Evolutionary conservation across 2,329 filamentous ascomycete species (phyloP), one percentile per base, ranked within the genome.

Genomic region (Myrmaecium sp.): DNA sequence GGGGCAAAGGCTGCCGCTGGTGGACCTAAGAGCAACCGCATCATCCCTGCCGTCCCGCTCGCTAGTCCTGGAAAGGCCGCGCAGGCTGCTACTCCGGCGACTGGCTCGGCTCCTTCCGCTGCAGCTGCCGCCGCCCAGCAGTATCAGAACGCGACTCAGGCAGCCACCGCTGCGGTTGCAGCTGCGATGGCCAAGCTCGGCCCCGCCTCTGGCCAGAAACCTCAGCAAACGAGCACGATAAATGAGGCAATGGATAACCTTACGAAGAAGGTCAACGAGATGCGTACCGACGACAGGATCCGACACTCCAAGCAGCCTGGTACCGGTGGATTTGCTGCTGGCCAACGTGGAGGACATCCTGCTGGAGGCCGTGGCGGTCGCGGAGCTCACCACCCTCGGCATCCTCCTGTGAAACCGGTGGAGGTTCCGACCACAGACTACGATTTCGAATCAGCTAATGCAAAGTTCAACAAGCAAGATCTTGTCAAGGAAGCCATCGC

Each of bases 371-470:
- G 62, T 21, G 60, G 57, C 7, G 41, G 56, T 22, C 60, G 64
- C 23, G 51, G 55, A 29, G 57, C 56, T 17, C 50, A 60, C 29
- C 58, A 60, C 17, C 54, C 50, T 21, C 45, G 55, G 32, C 57
- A 34, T 21, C 57, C 54, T 18, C 44, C 47, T 24, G 47, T 57
- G 31, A 56, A 63, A 25, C 58, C 64, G 39, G 71, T 95, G 17
- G 84, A 93, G 28, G 80, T 98, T 3, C 89, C 89, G 0, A 69
- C 77, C 25, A 74, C 80, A 2, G 89, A 95, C 46, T 98, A 84
- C 41, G 86, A 98, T 45, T 98, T 98, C 44, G 78, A 77, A 39
- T 69, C 67, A 10, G 65, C 79, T 15, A 92, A 92, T 47, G 79
- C 79, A 25, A 89, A 84, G 50, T 91, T 91, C 59, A 86, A 82